Conservation (phyloP, 495 filamentous ascomycete species). For the Sporormia fimetaria region DNA sequence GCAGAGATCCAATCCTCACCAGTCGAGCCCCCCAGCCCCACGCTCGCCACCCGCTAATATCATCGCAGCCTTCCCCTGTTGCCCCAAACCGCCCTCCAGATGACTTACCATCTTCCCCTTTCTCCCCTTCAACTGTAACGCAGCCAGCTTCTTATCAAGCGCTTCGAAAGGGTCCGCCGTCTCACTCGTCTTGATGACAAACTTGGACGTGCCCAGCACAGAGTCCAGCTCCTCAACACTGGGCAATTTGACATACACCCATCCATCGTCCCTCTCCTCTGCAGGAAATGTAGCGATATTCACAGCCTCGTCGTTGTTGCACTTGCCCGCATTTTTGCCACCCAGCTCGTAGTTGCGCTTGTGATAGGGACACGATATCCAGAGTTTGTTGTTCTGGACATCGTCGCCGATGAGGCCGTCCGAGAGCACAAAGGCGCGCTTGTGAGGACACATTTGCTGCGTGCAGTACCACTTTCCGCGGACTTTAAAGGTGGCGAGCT, state of each 20-base stretch:
- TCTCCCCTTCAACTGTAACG: conserved; percentile 44
- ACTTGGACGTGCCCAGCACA: conserved; percentile 68
- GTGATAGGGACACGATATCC: conserved; percentile 84
- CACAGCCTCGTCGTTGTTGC: conserved; percentile 63
- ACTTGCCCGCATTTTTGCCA: conserved; percentile 55
- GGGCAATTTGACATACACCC: conserved; percentile 79
- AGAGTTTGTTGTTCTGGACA: conserved; percentile 46
- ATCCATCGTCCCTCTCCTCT: conserved; percentile 67
- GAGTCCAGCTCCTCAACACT: conserved; percentile 76
- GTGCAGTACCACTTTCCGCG: conserved; percentile 75
- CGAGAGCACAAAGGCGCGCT: conserved; percentile 79
- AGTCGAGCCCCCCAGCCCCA: conserved; percentile 51
- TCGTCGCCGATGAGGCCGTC: conserved; percentile 80
- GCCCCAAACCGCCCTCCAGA: conserved; percentile 34
- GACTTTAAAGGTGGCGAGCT: conserved; percentile 84
- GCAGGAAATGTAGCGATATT: conserved; percentile 80
- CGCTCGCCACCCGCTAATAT: conserved; percentile 38
- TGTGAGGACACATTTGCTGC: conserved; percentile 98
- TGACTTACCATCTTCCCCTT: conserved; percentile 43
- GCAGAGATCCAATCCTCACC: conserved; percentile 38
- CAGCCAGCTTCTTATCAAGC: conserved; percentile 52
- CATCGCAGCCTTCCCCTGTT: conserved; percentile 36
- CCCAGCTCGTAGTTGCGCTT: conserved; percentile 82
- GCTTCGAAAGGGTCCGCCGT: conserved; percentile 51
- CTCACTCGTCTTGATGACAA: conserved; percentile 72